These are phyloP conservation scores for Acanthamoeba royreba DNA, from an alignment of 208 protist species.

Conservation along the genomic window DNA sequence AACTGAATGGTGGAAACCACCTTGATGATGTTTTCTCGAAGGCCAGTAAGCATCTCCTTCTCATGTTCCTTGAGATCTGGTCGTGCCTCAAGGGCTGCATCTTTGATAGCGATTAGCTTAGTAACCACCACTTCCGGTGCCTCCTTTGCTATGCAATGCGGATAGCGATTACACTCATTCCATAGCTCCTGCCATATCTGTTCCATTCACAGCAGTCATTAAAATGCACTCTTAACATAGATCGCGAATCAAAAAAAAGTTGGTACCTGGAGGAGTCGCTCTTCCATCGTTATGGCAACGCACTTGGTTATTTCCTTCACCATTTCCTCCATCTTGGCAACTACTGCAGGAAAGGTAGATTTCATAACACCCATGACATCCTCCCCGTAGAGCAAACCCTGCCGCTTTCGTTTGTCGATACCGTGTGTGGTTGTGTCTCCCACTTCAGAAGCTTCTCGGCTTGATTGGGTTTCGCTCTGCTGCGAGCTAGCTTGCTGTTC, in stretches of 20 bases:
- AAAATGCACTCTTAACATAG: neutral
- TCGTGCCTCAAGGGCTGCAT: neutral
- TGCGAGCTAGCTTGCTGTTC: neutral
- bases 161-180: too few relatives aligned
- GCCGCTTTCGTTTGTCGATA: neutral
- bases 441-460: neutral
- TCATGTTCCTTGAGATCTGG: neutral
- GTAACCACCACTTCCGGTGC: neutral
- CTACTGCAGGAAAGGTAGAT: neutral
- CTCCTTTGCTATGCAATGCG: neutral
- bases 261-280: neutral
- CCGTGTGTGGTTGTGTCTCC: neutral
- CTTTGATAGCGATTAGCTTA: neutral
- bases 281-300: neutral
- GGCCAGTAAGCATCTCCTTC: neutral
- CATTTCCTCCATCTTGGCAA: conserved; percentile 28
- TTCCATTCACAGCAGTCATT: too few relatives aligned
- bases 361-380: neutral
- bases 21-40: too few relatives aligned
- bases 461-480: neutral
- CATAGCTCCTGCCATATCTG: too few relatives aligned
- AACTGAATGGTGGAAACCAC: too few relatives aligned
- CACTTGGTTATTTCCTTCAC: neutral
- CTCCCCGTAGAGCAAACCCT: neutral
- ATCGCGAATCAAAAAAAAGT: neutral